Percentiles rank a stretch among this genome's conserved stretches.
Evolutionary conservation across 306 rosid genomes (phyloP).

Genomic region (Quercus gilva): DNA sequence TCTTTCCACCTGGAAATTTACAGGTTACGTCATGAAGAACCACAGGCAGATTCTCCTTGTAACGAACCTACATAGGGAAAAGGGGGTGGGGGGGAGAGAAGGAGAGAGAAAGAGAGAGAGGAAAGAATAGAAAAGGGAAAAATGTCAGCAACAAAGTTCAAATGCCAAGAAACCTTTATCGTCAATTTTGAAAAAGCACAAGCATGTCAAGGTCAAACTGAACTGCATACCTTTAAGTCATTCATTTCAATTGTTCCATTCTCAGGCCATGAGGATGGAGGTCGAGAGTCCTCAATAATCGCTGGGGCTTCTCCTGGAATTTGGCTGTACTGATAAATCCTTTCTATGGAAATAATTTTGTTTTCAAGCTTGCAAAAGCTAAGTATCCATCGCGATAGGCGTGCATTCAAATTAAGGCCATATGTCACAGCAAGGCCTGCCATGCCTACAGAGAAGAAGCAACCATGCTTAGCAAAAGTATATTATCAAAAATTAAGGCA

Average conservation of each 20-base stretch:
- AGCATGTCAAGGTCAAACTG: slow-evolving; percentile 7
- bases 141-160: not conserved
- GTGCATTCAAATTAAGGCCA: slow-evolving; percentile 83
- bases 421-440: slow-evolving; percentile 96
- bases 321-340: slow-evolving; percentile 93
- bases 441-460: slow-evolving; percentile 63
- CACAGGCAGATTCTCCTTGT: slow-evolving; percentile 87
- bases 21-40: slow-evolving; percentile 85
- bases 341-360: slow-evolving; percentile 91
- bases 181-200: slow-evolving; percentile 9
- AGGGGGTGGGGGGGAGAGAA: not conserved
- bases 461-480: slow-evolving; percentile 20
- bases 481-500: not conserved
- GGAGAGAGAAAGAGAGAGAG: not conserved
- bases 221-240: slow-evolving; percentile 68
- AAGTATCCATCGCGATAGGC: slow-evolving; percentile 91
- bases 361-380: slow-evolving; percentile 99
- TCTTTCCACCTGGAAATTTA: slow-evolving; percentile 86
- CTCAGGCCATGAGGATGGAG: slow-evolving; percentile 82
- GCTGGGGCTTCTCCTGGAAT: slow-evolving; percentile 77
- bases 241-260: slow-evolving; percentile 68
- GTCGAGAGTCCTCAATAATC: slow-evolving; percentile 63
- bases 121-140: slow-evolving; percentile 4
- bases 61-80: slow-evolving; percentile 62
- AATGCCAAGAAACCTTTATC: not conserved